Evolutionary conservation across 2,329 filamentous ascomycete species (phyloP).

Genomic region (Alternaria sp.): DNA sequence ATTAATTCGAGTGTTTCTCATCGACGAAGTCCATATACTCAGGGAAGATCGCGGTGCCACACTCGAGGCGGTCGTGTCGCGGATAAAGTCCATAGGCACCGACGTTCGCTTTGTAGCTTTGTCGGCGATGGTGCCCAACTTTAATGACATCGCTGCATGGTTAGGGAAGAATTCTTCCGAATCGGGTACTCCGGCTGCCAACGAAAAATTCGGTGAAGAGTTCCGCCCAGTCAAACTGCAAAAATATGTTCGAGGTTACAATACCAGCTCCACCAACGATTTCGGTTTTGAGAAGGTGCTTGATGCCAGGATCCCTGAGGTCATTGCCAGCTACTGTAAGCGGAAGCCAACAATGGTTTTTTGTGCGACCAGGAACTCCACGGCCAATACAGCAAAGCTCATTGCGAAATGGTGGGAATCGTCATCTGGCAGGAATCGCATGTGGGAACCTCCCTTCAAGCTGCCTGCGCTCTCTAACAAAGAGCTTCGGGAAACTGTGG

Average conservation of each 20-base stretch:
- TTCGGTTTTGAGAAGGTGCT: constrained; percentile 78
- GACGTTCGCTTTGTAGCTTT: constrained; percentile 81
- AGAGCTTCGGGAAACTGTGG: constrained; percentile 65
- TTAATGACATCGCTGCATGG: constrained; percentile 81
- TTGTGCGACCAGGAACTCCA: constrained; percentile 78
- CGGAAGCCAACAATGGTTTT: constrained; percentile 84
- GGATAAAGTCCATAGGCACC: constrained; percentile 82
- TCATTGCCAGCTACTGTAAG: constrained; percentile 72
- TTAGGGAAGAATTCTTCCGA: constrained; percentile 71
- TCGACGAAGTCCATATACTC: constrained; percentile 88
- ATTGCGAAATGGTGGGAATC: constrained; percentile 72
- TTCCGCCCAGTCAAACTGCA: constrained; percentile 80
- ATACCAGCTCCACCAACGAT: constrained; percentile 67
- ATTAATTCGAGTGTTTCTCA: constrained; percentile 79
- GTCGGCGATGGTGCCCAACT: constrained; percentile 85
- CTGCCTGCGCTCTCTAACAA: constrained; percentile 63
- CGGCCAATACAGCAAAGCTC: constrained; percentile 70
- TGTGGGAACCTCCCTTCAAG: constrained; percentile 69
- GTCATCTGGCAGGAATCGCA: constrained; percentile 60
- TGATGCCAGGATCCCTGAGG: constrained; percentile 68
- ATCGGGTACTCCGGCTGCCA: constrained; percentile 68
- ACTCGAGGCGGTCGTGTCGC: constrained; percentile 82
- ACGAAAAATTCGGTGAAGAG: constrained; percentile 78
- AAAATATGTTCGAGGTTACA: constrained; percentile 79
- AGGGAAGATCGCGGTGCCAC: constrained; percentile 82